Evolutionary conservation across 495 filamentous ascomycete species (phyloP).

Genomic region (Podospora fimiseda): DNA sequence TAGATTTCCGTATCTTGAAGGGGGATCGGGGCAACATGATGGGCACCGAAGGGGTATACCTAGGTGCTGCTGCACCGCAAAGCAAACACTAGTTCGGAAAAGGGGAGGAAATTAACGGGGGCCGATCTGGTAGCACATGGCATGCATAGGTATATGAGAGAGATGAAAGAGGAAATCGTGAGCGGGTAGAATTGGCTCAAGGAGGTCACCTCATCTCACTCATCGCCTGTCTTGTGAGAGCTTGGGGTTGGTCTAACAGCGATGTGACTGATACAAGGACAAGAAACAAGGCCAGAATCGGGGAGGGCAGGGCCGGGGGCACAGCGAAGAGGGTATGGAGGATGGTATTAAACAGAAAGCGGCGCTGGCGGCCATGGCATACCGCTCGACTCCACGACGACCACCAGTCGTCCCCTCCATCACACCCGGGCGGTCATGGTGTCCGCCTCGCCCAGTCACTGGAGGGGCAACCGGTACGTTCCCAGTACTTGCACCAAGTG

Average conservation of each 20-base stretch:
- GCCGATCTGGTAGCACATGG: conserved; percentile 11
- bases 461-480: conserved; percentile 1
- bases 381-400: conserved; percentile 13
- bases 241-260: conserved; percentile 1
- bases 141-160: conserved; percentile 2
- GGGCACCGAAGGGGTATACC: conserved; percentile 5
- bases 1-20: conserved; percentile 40
- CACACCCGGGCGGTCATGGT: conserved; percentile 5
- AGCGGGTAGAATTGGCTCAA: background rate
- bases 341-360: conserved; percentile 12
- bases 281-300: conserved; percentile 7
- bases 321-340: conserved; percentile 6
- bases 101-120: conserved; percentile 6
- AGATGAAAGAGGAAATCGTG: conserved; percentile 1
- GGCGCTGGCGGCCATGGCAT: conserved; percentile 10
- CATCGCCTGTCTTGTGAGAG: background rate
- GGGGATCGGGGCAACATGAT: conserved; percentile 39
- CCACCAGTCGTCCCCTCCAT: too few species aligned
- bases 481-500: conserved; percentile 13
- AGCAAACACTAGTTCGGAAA: conserved; percentile 1
- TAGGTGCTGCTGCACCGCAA: background rate
- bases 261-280: conserved; percentile 5
- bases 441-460: conserved; percentile 9
- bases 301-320: conserved; percentile 6
- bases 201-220: conserved; percentile 8